Conservation (phyloP, 371 early-diverging fungal genomes). For the Syncephalastrum sp. region DNA sequence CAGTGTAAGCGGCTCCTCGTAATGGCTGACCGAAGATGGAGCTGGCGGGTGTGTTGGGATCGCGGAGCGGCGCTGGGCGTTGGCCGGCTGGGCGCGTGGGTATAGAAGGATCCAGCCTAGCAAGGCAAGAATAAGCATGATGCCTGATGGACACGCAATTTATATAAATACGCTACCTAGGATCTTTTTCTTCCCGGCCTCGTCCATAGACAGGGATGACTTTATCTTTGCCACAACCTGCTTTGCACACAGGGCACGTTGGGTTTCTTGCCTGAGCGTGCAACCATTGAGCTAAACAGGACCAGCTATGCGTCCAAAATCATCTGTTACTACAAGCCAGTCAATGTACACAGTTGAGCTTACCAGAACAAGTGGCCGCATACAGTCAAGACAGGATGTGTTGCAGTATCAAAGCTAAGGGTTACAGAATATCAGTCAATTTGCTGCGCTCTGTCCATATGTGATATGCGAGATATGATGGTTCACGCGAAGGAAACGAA, state of each 20-base stretch:
- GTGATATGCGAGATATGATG: too few species aligned
- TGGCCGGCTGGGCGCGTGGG: slow-evolving; percentile 73
- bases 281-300: slow-evolving; percentile 36
- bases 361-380: slow-evolving; percentile 78
- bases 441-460: not conserved
- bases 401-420: slow-evolving; percentile 67
- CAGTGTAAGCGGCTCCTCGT: slow-evolving; percentile 46
- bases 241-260: slow-evolving; percentile 72
- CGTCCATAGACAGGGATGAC: slow-evolving; percentile 79
- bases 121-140: too few species aligned
- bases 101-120: slow-evolving; percentile 43
- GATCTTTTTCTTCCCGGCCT: slow-evolving; percentile 69
- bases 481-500: too few species aligned
- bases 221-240: slow-evolving; percentile 74
- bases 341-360: not conserved
- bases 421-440: not conserved
- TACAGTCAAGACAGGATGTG: slow-evolving; percentile 69
- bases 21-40: slow-evolving; percentile 44
- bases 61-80: slow-evolving; percentile 61
- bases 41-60: slow-evolving; percentile 38
- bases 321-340: not conserved
- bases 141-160: not conserved
- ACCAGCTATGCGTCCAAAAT: slow-evolving; percentile 23
- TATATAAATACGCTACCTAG: slow-evolving; percentile 44
- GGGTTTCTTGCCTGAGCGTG: slow-evolving; percentile 31